Base-by-base conservation (phyloP, 306 rosid genomes). In the Carpinus fangiana region DNA sequence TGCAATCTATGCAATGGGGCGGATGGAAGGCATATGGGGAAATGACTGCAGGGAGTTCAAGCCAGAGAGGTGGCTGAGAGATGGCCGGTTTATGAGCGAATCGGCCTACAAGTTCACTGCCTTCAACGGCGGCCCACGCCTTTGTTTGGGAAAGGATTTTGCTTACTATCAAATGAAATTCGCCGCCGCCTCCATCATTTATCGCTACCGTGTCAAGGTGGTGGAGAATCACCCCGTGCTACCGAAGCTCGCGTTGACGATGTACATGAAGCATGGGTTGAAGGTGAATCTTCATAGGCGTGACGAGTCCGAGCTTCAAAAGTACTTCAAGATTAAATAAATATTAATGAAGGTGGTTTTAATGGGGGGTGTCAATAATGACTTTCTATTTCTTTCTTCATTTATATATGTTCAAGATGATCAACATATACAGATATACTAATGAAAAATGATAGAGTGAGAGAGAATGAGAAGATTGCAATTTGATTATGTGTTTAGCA, bases 101-200 rank as follows among this genome's bases (percentile, higher is more conserved):
- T 89, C 97, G 4, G 97, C 97, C 0, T 95, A 95, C 88, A 91
- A 87, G 76, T 95, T 95, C 86, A 81, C 93, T 2, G 96, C 97
- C 62, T 95, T 95, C 87, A 95, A 95, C 20, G 98, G 97, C 8
- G 98, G 98, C 12, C 98, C 98, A 26, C 86, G 98, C 2, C 76
- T 95, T 18, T 95, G 98, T 69, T 86, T 95, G 75, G 98, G 98
- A 62, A 90, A 88, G 79, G 98, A 95, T 73, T 92, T 95, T 75
- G 98, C 98, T 1, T 92, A 92, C 65, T 92, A 90, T 48, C 98
- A 95, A 14, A 95, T 95, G 98, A 92, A 92, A 81, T 92, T 85
- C 52, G 92, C 73, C 1, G 98, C 98, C 0, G 93, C 98, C 5
- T 90, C 90, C 41, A 85, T 92, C 84, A 84, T 92, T n/a, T 72